Base-by-base conservation (phyloP, 768 basidiomycete species). In the Calocybe indica region DNA sequence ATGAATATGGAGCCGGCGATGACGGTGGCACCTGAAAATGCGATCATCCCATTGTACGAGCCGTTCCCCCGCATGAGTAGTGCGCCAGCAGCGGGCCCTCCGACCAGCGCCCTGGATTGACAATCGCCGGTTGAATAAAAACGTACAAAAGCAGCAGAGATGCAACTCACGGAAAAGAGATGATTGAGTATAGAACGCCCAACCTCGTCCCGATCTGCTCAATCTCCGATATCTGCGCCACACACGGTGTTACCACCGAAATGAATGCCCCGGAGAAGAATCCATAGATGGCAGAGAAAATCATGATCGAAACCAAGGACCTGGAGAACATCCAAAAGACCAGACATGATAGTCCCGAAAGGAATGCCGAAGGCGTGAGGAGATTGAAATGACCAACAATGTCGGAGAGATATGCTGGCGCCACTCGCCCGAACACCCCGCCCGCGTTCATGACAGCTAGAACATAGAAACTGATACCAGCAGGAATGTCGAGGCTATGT, bases 401-500 rank as follows among this genome's bases (percentile, higher is more conserved):
- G 65, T 88, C 85, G 55, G 85, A 82, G 13, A 85, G 55, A 55
- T 74, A 76, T 0, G 83, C 76, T 5, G 85, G 85, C 1, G 72
- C 71, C 39, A 87, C 64, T 28, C 85, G 82, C 10, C 85, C 85
- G 14, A 82, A 52, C 29, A 85, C 67, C 1, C 83, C 76, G 5
- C 83, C 85, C 0, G 77, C 83, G 57, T 87, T 88, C 72, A 88
- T 73, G 38, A 80, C 71, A 0, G 85, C 78, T 13, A 87, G 71
- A 5, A 83, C 71, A 53, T 73, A 74, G 63, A 82, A 79, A 0
- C 76, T 69, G 28, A 63, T 65, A 37, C 64, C 46, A 6, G 70
- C 45, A 2, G 71, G 50, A 35, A 77, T 62, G 40, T 58, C 62
- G 48, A 73, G 62, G 37, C 70, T 71, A 46, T 68, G 66, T 13